These are phyloP conservation scores for Cladorrhinum sp. DNA, from an alignment of 2,329 filamentous ascomycete genomes.

Conservation along the genomic window DNA sequence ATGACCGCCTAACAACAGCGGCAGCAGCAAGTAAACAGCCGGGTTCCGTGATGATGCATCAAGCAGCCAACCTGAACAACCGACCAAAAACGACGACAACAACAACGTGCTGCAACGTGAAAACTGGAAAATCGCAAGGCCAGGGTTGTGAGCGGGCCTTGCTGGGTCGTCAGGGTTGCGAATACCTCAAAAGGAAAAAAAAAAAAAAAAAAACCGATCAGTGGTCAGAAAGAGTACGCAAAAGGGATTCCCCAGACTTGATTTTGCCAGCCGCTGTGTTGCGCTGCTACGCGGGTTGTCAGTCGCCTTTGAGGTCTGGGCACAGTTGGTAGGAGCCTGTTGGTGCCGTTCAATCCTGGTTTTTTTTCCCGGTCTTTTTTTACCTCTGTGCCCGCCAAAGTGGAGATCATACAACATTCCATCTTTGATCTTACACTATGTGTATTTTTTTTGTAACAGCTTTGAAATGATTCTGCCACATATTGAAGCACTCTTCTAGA, in stretches of 20 bases:
- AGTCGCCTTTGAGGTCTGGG: not conserved
- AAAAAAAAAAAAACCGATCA: not conserved
- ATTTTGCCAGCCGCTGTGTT: not conserved
- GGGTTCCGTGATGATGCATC: not conserved
- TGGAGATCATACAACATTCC: not conserved
- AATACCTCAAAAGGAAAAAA: not conserved
- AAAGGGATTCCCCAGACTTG: not conserved
- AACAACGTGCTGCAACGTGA: not conserved
- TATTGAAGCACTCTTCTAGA: too few species aligned
- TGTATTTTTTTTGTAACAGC: not conserved
- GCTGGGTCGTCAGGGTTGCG: not conserved
- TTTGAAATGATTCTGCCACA: not conserved
- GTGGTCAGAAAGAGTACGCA: not conserved
- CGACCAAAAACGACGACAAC: not conserved
- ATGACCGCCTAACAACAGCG: not conserved
- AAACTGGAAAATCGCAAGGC: not conserved
- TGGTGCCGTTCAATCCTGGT: not conserved
- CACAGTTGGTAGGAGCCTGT: not conserved
- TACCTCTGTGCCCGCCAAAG: not conserved
- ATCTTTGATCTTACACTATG: not conserved
- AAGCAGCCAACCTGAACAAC: not conserved
- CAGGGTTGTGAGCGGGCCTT: not conserved
- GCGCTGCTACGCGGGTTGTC: not conserved
- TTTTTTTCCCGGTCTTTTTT: not conserved
- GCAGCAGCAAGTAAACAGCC: not conserved